A percentile compares a stretch with the other conserved stretches of the same genome.
Evolutionary conservation across 768 basidiomycete genomes (phyloP).

Genomic region (Pleurotus salmoneostramineus): DNA sequence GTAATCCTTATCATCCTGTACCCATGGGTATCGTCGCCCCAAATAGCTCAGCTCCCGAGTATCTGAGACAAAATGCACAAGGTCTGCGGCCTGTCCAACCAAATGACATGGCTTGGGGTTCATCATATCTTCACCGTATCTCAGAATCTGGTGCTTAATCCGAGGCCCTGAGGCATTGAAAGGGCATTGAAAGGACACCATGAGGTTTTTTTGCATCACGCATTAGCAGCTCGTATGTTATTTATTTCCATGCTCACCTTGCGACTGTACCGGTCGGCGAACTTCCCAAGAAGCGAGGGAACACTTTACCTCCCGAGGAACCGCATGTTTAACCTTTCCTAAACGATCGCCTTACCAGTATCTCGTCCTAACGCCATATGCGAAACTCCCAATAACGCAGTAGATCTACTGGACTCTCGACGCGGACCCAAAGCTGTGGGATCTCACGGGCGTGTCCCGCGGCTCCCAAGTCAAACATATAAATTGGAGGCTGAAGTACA

Average conservation of each 20-base stretch:
- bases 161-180: no score
- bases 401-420: not conserved
- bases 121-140: not conserved
- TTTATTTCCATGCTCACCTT: slow-evolving; percentile 1
- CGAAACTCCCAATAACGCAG: slow-evolving; percentile 1
- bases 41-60: not conserved
- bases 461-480: slow-evolving; percentile 17
- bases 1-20: no score
- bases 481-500: slow-evolving; percentile 15
- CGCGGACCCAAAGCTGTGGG: slow-evolving; percentile 5
- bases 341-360: slow-evolving; percentile 2
- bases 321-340: slow-evolving; percentile 6
- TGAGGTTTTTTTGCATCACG: not conserved
- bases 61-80: not conserved
- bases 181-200: not conserved
- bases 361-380: slow-evolving; percentile 5
- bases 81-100: not conserved
- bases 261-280: slow-evolving; percentile 3
- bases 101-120: slow-evolving; percentile 3
- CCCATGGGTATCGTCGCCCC: not conserved
- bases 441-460: slow-evolving; percentile 21
- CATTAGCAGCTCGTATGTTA: not conserved
- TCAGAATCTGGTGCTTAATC: no score
- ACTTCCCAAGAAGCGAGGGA: slow-evolving; percentile 5
- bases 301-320: not conserved